Evolutionary conservation across 805 yeast species (phyloP).

Genomic region (Clavispora fructus): DNA sequence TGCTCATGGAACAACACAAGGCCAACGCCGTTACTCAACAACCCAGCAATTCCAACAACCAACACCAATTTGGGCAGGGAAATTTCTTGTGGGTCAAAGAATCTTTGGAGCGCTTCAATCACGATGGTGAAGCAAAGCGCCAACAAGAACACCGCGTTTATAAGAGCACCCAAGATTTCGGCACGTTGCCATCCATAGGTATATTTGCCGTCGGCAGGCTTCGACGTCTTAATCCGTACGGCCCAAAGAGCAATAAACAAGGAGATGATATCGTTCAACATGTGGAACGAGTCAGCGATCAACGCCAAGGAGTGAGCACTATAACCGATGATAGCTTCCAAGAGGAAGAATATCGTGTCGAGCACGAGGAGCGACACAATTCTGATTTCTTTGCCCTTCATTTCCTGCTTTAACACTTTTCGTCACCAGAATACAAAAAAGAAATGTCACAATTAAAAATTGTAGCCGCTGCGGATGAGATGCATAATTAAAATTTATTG

Average conservation of each 20-base stretch:
- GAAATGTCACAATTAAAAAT: constrained; percentile 1
- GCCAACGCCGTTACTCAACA: constrained; percentile 78
- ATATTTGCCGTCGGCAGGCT: constrained; percentile 79
- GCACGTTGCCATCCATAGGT: constrained; percentile 99
- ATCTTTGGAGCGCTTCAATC: constrained; percentile 88
- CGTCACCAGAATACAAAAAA: not conserved
- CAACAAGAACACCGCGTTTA: constrained; percentile 87
- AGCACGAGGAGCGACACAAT: constrained; percentile 66
- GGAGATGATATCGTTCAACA: constrained; percentile 92
- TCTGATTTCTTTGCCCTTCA: constrained; percentile 59
- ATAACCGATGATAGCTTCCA: constrained; percentile 84
- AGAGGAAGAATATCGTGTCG: constrained; percentile 77
- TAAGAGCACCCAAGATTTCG: constrained; percentile 89
- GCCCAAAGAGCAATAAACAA: constrained; percentile 94
- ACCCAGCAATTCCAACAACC: constrained; percentile 78
- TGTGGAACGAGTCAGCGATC: constrained; percentile 95
- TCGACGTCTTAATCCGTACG: constrained; percentile 77
- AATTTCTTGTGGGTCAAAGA: constrained; percentile 73
- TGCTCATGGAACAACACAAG: constrained; percentile 81
- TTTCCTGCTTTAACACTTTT: constrained; percentile 1
- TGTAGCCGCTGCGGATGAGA: not conserved
- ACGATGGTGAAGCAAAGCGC: constrained; percentile 90
- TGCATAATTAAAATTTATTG: too few species aligned
- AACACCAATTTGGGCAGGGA: constrained; percentile 79
- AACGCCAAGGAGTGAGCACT: constrained; percentile 91